Evolutionary conservation across 495 filamentous ascomycete genomes (phyloP), one percentile per base, ranked within the genome.

Genomic region (Apodospora peruviana): DNA sequence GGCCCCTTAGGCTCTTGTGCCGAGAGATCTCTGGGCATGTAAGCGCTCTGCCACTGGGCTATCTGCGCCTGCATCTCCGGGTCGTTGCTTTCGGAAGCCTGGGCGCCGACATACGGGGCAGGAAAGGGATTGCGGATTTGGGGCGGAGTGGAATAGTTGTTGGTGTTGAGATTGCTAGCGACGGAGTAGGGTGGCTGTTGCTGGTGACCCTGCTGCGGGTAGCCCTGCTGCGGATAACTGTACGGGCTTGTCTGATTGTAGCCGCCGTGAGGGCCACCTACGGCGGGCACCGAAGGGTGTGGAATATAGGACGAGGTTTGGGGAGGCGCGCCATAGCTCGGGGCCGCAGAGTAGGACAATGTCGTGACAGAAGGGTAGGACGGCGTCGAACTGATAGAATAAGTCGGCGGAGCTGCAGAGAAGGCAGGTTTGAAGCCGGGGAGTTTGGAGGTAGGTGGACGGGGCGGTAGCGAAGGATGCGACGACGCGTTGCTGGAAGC

Each of bases 41-140:
- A 98, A 16, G 93, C 89, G 59, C 85, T 90, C 68, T 95, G 90
- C 89, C 94, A 97, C 67, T 96, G 90, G 39, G 91, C 91, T 47
- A 96, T 91, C 64, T 95, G 87, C 10, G 90, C 90, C 47, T 93
- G 88, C 63, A 88, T 85, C 57, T 96, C 90, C 5, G 90, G 84
- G 59, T 97, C 91, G 35, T 74, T 75, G 48, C 62, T 62, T 17
- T 72, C 69, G 45, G 71, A 72, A 9, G 69, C 67, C 40, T 62
- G 63, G 16, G 72, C 69, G 44, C 69, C 72, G 11, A 68, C 67
- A 44, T 73, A 69, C 5, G 87, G 82, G 1, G 82, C 76, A 2
- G 85, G 83, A 62, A 94, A 96, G 0, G 90, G 90, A 61, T 96
- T 97, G 43, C 82, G 78, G 52, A 94, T 95, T 38, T 87, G 84